These are phyloP conservation scores for Cryptococcus floricola DNA, from an alignment of 1,284 basidiomycete species.

Conservation along the genomic window DNA sequence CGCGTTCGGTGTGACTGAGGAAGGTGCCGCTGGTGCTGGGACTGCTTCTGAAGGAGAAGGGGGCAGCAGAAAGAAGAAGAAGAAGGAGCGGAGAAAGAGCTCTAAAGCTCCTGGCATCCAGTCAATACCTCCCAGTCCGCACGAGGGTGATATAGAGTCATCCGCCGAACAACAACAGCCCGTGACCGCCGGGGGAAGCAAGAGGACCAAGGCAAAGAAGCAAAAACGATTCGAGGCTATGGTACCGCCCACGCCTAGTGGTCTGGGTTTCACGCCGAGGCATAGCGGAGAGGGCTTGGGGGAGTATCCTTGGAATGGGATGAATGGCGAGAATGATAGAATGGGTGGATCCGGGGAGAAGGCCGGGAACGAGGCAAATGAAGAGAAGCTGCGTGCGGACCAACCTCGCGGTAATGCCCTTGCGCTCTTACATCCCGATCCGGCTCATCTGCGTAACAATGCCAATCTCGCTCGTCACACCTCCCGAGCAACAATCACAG, in stretches of 20 bases:
- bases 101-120: not conserved
- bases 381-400: conserved; percentile 5
- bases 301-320: conserved; percentile 12
- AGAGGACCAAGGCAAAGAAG: conserved; percentile 11
- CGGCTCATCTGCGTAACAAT: not conserved
- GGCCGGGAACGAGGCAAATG: conserved; percentile 4
- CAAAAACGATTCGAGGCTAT: conserved; percentile 24
- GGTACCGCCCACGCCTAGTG: conserved; percentile 32
- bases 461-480: conserved; percentile 4
- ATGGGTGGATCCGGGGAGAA: not conserved
- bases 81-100: not conserved
- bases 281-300: conserved; percentile 1
- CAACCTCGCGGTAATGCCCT: not conserved
- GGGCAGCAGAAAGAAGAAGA: not conserved
- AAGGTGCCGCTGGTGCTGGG: not conserved
- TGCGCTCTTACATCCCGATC: not conserved
- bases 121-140: not conserved
- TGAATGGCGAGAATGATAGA: not conserved
- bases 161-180: not conserved
- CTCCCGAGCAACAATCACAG: conserved; percentile 2
- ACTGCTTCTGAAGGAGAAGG: not conserved
- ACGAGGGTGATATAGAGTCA: not conserved
- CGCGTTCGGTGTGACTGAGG: not conserved
- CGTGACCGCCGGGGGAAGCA: not conserved
- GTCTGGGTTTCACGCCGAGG: conserved; percentile 29